Percentiles rank a stretch among this genome's conserved stretches.
Conservation (phyloP, 1,284 basidiomycete genomes). For the Amylostereum chailletii region DNA sequence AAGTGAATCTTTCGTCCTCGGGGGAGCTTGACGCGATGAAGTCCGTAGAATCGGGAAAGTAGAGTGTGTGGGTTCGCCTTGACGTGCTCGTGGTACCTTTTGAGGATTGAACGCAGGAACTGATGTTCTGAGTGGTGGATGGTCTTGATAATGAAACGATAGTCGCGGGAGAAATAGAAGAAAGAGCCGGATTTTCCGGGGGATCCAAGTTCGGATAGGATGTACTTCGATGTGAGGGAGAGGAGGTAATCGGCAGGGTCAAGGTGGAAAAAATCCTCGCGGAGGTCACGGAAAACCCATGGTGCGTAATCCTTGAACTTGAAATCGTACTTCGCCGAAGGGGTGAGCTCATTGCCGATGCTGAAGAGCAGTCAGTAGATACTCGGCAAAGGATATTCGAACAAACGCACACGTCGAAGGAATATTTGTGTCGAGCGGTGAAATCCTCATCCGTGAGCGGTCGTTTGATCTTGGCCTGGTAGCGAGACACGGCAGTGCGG, state of each 20-base stretch:
- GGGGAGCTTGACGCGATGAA: constrained; percentile 96
- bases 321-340: constrained; percentile 94
- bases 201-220: constrained; percentile 95
- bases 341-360: constrained; percentile 94
- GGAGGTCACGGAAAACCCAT: constrained; percentile 92
- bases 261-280: constrained; percentile 90
- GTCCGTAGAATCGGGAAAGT: constrained; percentile 89
- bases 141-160: constrained; percentile 99
- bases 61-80: constrained; percentile 91
- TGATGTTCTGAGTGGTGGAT: constrained; percentile 94
- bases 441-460: constrained; percentile 86
- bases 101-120: constrained; percentile 82
- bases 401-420: constrained; percentile 84
- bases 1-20: constrained; percentile 95
- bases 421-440: constrained; percentile 86
- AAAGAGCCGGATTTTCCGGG: constrained; percentile 98
- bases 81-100: constrained; percentile 83
- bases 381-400: not conserved
- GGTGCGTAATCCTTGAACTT: constrained; percentile 99
- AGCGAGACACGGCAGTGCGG: constrained; percentile 90
- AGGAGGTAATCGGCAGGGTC: constrained; percentile 97
- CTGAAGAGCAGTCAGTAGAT: constrained; percentile 28
- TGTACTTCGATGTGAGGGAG: constrained; percentile 95
- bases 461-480: constrained; percentile 90
- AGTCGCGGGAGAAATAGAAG: constrained; percentile 99